A percentile compares a stretch with the other conserved stretches of the same genome.
Evolutionary conservation across 306 rosid genomes (phyloP).

Genomic region (Vigna hirtella): DNA sequence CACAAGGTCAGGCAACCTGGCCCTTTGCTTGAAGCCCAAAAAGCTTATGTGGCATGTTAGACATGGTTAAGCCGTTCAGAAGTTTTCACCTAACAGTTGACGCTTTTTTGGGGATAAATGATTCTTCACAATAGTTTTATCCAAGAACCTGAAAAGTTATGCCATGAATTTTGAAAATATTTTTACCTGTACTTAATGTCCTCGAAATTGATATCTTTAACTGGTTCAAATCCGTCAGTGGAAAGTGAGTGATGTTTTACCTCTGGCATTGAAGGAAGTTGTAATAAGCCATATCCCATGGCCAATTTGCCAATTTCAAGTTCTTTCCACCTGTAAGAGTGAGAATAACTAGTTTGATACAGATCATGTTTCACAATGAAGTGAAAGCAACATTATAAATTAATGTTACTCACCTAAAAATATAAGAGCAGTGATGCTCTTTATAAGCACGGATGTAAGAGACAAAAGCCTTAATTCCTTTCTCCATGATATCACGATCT

Average conservation of each 20-base stretch:
- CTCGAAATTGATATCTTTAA: conserved; percentile 70
- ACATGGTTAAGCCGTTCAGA: background rate
- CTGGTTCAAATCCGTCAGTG: conserved; percentile 77
- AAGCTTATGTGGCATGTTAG: background rate
- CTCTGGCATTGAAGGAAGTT: conserved; percentile 89
- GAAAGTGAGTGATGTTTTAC: conserved; percentile 78
- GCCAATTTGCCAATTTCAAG: conserved; percentile 94
- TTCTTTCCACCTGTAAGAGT: conserved; percentile 79
- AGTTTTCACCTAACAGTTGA: background rate
- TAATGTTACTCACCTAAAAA: conserved; percentile 66
- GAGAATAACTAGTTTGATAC: conserved; percentile 23
- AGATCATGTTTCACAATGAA: conserved; percentile 23
- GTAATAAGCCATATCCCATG: conserved; percentile 85
- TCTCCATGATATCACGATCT: conserved; percentile 96
- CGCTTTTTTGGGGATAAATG: conserved; percentile 12
- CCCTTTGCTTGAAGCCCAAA: conserved; percentile 16
- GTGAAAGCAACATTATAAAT: conserved; percentile 29
- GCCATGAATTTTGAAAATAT: background rate
- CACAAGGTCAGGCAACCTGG: background rate
- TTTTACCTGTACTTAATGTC: conserved; percentile 85
- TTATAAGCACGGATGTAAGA: conserved; percentile 90
- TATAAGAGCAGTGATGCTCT: conserved; percentile 87
- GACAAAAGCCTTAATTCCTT: conserved; percentile 89
- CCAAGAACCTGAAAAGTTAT: conserved; percentile 24
- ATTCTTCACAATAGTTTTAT: conserved; percentile 24